phyloP scores from a whole-genome alignment of 2,329 filamentous ascomycete species.

The Xylariaceae sp. region DNA sequence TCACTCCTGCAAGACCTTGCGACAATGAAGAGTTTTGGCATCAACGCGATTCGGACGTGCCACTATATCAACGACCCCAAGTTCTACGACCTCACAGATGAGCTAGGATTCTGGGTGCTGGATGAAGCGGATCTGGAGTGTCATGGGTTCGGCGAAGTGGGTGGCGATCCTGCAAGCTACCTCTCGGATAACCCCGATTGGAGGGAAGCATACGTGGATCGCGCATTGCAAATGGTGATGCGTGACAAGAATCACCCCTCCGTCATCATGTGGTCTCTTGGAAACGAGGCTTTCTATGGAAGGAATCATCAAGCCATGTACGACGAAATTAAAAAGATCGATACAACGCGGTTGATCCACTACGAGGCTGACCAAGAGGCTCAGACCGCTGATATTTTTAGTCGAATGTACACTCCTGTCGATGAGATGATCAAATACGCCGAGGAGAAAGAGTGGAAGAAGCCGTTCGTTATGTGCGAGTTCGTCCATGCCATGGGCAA shows the following conservation, averaged over 20 bases:
- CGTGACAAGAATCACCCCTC: conserved; percentile 67
- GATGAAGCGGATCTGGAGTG: conserved; percentile 64
- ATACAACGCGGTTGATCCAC: conserved; percentile 65
- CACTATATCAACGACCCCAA: conserved; percentile 70
- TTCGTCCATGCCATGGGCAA: conserved; percentile 74
- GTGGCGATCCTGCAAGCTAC: conserved; percentile 54
- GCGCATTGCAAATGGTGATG: conserved; percentile 68
- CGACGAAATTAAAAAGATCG: conserved; percentile 63
- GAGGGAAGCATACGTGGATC: conserved; percentile 70
- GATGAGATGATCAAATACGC: conserved; percentile 52
- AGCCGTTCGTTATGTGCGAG: conserved; percentile 65
- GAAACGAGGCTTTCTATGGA: conserved; percentile 76
- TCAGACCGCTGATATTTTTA: conserved; percentile 66
- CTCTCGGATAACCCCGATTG: conserved; percentile 67
- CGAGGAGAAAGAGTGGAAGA: conserved; percentile 51
- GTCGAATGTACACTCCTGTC: conserved; percentile 68
- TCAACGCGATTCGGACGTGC: conserved; percentile 73
- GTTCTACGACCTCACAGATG: conserved; percentile 67
- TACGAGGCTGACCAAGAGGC: conserved; percentile 69
- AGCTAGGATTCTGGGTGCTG: conserved; percentile 69
- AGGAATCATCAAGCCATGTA: conserved; percentile 73
- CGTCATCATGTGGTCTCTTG: conserved; percentile 74
- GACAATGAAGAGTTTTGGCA: conserved; percentile 71
- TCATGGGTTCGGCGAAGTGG: conserved; percentile 56
- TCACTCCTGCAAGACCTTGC: conserved; percentile 68